Conservation (phyloP, 495 filamentous ascomycete genomes). For the Schizothecium vesticola region DNA sequence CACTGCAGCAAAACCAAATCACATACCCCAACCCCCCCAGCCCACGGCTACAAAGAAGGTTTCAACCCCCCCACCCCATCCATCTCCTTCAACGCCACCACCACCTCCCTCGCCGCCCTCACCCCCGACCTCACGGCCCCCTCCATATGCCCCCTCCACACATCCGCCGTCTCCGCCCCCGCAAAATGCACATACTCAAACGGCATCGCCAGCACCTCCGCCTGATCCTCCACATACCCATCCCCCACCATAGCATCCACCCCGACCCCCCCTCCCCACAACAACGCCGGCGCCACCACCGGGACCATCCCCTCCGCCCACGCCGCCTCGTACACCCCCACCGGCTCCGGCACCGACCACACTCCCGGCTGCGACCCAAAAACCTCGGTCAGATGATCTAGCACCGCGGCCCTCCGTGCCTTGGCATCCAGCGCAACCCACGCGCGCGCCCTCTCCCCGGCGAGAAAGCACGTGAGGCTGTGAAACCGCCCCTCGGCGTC, state of each 20-base stretch:
- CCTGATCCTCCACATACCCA: slow-evolving; percentile 14
- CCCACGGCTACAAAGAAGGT: neutral
- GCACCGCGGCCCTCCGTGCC: neutral
- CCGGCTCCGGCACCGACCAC: neutral
- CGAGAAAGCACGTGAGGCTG: slow-evolving; percentile 40
- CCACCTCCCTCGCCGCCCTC: slow-evolving; percentile 36
- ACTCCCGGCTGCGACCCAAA: neutral
- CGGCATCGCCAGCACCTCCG: slow-evolving; percentile 17
- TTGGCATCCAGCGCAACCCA: neutral
- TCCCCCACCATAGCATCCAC: neutral
- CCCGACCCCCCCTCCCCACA: neutral
- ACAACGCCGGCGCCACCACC: neutral
- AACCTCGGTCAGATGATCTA: slow-evolving; percentile 4
- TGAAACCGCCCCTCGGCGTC: slow-evolving; percentile 30
- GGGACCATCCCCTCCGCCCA: neutral
- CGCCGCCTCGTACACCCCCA: neutral
- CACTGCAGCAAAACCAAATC: neutral
- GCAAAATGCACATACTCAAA: slow-evolving; percentile 43
- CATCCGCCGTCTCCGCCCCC: slow-evolving; percentile 39
- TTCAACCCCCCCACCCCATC: neutral
- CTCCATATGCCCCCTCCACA: slow-evolving; percentile 50
- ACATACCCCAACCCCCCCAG: neutral
- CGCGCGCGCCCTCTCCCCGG: slow-evolving; percentile 8
- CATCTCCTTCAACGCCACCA: slow-evolving; percentile 7
- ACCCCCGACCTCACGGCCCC: slow-evolving; percentile 39